These are phyloP conservation scores for Testicularia cyperi DNA, from an alignment of 1,284 basidiomycete genomes.

Conservation along the genomic window DNA sequence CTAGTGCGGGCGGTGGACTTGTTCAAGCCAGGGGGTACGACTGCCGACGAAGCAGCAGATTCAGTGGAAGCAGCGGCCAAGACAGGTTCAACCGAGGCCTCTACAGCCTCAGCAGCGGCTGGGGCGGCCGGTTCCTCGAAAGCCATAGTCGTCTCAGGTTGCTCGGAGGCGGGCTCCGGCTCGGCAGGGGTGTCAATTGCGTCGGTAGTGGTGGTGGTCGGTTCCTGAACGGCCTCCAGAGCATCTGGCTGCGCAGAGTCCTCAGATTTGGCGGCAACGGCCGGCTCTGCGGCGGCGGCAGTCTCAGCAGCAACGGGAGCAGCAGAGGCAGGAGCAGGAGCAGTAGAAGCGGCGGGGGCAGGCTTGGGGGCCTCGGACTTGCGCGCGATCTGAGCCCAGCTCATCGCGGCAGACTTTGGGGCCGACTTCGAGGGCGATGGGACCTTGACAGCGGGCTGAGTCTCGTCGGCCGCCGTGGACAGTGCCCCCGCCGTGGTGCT, in stretches of 20 bases:
- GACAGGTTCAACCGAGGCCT: not conserved
- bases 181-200: constrained; percentile 2
- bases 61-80: not conserved
- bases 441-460: constrained; percentile 36
- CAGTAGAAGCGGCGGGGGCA: constrained; percentile 10
- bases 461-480: constrained; percentile 15
- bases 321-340: constrained; percentile 8
- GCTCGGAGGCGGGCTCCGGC: not conserved
- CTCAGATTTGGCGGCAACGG: not conserved
- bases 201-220: constrained; percentile 1
- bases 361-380: constrained; percentile 49
- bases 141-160: not conserved
- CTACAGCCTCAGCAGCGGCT: not conserved
- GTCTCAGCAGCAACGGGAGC: constrained; percentile 11
- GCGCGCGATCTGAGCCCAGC: constrained; percentile 59
- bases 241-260: no score
- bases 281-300: constrained; percentile 1
- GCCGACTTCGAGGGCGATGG: constrained; percentile 32
- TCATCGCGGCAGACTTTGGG: constrained; percentile 40
- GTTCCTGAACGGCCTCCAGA: no score
- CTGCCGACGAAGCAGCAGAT: constrained; percentile 2
- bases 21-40: constrained; percentile 30
- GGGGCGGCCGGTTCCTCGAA: not conserved
- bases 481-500: constrained; percentile 33
- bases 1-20: constrained; percentile 32